Conservation (phyloP, 2,329 filamentous ascomycete genomes). For the Dothideomycetidae sp. region DNA sequence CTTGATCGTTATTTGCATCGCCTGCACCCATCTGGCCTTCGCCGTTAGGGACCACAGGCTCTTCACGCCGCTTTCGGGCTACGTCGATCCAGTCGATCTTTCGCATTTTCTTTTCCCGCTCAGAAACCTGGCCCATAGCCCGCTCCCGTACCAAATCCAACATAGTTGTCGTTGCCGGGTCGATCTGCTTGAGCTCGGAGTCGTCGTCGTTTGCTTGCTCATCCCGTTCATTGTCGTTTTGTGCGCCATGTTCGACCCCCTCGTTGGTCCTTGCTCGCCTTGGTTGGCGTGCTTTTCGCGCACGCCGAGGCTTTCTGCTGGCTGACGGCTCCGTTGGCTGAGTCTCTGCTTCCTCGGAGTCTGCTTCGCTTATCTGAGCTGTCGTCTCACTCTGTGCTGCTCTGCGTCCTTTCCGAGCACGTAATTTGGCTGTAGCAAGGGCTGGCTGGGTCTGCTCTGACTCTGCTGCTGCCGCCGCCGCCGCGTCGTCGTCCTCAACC, state of each 20-base stretch:
- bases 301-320: not conserved
- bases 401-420: slow-evolving; percentile 3
- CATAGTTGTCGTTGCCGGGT: slow-evolving; percentile 55
- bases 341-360: too few relatives aligned
- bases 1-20: slow-evolving; percentile 16
- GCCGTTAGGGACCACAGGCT: slow-evolving; percentile 19
- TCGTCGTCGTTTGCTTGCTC: slow-evolving; percentile 17
- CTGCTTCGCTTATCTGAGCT: slow-evolving; percentile 1
- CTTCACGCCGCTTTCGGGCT: slow-evolving; percentile 25
- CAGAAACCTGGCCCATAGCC: slow-evolving; percentile 52
- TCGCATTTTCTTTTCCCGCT: slow-evolving; percentile 57
- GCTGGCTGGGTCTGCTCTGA: not conserved
- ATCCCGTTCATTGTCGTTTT: slow-evolving; percentile 8
- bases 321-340: not conserved
- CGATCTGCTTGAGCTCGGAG: slow-evolving; percentile 36
- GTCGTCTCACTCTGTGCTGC: not conserved
- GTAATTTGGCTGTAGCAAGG: not conserved
- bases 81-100: slow-evolving; percentile 47
- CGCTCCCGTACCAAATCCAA: slow-evolving; percentile 53
- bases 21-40: slow-evolving; percentile 2
- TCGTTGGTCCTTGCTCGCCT: not conserved
- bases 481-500: slow-evolving; percentile 4
- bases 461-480: not conserved
- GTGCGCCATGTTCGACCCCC: slow-evolving; percentile 5
- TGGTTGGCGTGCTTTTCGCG: not conserved